These are phyloP conservation scores for Camellia lanceoleosa DNA, from an alignment of 148 eudicot species.

Conservation along the genomic window DNA sequence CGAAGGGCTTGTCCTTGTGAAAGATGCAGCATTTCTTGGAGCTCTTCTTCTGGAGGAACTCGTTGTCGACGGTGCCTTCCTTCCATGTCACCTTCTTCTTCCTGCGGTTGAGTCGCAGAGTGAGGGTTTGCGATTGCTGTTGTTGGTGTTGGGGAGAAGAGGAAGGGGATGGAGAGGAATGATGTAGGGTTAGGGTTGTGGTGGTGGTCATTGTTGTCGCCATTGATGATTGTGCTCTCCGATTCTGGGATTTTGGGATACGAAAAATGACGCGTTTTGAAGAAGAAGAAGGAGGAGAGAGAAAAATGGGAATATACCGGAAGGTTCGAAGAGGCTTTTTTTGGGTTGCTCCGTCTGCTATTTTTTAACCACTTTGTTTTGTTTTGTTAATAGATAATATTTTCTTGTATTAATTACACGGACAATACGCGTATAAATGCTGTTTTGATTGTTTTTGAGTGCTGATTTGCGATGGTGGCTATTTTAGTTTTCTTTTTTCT, in stretches of 20 bases:
- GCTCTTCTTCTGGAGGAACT: constrained; percentile 79
- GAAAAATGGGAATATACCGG: neutral
- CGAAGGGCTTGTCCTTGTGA: constrained; percentile 84
- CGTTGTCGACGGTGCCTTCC: constrained; percentile 84
- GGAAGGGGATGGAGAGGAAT: constrained; percentile 21
- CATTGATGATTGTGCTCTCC: constrained; percentile 1
- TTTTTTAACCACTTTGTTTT: neutral
- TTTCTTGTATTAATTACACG: no score
- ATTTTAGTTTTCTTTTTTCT: no score
- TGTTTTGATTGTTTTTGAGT: no score
- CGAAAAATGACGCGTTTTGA: neutral
- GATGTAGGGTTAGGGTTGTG: constrained; percentile 28
- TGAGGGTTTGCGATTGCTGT: constrained; percentile 46
- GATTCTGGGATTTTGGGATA: neutral
- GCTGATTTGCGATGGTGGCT: no score
- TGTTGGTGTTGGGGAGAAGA: constrained; percentile 23
- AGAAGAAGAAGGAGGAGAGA: neutral
- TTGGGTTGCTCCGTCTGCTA: neutral
- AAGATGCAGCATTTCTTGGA: constrained; percentile 93
- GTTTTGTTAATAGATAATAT: no score
- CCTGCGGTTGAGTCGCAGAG: constrained; percentile 60
- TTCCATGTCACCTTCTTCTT: constrained; percentile 88
- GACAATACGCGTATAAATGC: no score
- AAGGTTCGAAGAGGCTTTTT: neutral
- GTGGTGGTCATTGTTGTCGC: constrained; percentile 21